phyloP scores from a whole-genome alignment of 169 alveolate species.

The Prorocentrum cordatum region DNA sequence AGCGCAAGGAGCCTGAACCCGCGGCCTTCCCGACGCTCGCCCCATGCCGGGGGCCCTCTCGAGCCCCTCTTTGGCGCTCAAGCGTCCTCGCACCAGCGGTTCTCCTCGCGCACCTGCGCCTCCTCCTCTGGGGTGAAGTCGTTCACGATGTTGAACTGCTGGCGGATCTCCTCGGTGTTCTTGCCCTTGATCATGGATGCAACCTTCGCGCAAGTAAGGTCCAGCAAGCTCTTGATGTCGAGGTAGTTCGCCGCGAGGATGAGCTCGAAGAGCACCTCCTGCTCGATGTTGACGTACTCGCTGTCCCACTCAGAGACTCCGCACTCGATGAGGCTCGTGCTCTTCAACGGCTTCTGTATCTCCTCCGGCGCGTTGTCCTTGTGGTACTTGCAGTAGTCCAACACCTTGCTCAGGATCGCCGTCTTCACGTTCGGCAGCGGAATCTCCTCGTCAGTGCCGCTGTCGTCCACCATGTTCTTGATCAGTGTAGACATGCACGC shows the following conservation, averaged over 20 bases:
- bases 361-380: slow-evolving; percentile 86
- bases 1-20: no score
- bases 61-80: no score
- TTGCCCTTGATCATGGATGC: slow-evolving; percentile 87
- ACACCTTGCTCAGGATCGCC: slow-evolving; percentile 80
- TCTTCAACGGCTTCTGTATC: slow-evolving; percentile 89
- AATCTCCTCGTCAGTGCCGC: slow-evolving; percentile 86
- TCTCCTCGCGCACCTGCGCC: slow-evolving; percentile 87
- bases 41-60: no score
- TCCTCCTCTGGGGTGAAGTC: slow-evolving; percentile 94
- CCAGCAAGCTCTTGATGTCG: slow-evolving; percentile 87
- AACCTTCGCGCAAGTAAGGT: slow-evolving; percentile 89
- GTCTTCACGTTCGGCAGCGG: slow-evolving; percentile 90
- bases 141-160: slow-evolving; percentile 86
- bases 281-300: slow-evolving; percentile 85
- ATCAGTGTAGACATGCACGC: slow-evolving; percentile 83
- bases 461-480: slow-evolving; percentile 86
- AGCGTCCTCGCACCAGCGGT: slow-evolving; percentile 90
- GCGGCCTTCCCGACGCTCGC: no score
- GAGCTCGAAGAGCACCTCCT: slow-evolving; percentile 86
- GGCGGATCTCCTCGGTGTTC: slow-evolving; percentile 88
- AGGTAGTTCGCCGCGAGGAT: slow-evolving; percentile 87
- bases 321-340: slow-evolving; percentile 80
- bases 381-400: slow-evolving; percentile 88
- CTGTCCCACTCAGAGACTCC: slow-evolving; percentile 87